Percentiles rank a stretch among this genome's conserved stretches.
phyloP scores from a whole-genome alignment of 495 filamentous ascomycete species.

The Pyrenula aspistea region DNA sequence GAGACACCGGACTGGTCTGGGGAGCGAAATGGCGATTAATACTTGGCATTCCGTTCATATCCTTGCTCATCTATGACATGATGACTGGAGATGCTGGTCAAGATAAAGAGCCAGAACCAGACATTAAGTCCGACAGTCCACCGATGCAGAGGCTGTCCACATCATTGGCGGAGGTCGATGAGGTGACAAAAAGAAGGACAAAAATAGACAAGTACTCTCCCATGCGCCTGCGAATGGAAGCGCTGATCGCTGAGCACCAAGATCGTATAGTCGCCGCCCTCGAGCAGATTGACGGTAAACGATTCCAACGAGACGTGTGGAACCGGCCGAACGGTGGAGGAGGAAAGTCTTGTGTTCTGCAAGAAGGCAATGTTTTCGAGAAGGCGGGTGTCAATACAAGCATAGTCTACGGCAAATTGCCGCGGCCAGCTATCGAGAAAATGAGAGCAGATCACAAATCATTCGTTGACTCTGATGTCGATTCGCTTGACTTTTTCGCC shows the following conservation, averaged over 20 bases:
- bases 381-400: slow-evolving; percentile 95
- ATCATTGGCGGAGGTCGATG: slow-evolving; percentile 28
- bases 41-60: slow-evolving; percentile 48
- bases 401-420: slow-evolving; percentile 86
- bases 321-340: slow-evolving; percentile 74
- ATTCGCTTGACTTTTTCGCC: slow-evolving; percentile 85
- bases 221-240: slow-evolving; percentile 97
- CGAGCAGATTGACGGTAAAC: slow-evolving; percentile 67
- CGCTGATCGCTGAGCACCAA: slow-evolving; percentile 86
- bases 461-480: slow-evolving; percentile 57
- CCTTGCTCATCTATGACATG: background rate
- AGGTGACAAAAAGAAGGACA: slow-evolving; percentile 28
- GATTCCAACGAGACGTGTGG: slow-evolving; percentile 80
- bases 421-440: slow-evolving; percentile 74
- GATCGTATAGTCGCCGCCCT: slow-evolving; percentile 71
- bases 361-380: slow-evolving; percentile 94
- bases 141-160: slow-evolving; percentile 23
- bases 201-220: slow-evolving; percentile 52
- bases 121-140: slow-evolving; percentile 41
- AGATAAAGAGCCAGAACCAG: slow-evolving; percentile 32
- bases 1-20: background rate
- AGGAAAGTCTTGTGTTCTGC: slow-evolving; percentile 81
- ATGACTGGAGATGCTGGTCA: background rate
- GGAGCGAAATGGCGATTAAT: background rate
- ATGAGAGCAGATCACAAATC: slow-evolving; percentile 96